Conservation (phyloP, 75 land plant genomes). For the Cupressus sempervirens region DNA sequence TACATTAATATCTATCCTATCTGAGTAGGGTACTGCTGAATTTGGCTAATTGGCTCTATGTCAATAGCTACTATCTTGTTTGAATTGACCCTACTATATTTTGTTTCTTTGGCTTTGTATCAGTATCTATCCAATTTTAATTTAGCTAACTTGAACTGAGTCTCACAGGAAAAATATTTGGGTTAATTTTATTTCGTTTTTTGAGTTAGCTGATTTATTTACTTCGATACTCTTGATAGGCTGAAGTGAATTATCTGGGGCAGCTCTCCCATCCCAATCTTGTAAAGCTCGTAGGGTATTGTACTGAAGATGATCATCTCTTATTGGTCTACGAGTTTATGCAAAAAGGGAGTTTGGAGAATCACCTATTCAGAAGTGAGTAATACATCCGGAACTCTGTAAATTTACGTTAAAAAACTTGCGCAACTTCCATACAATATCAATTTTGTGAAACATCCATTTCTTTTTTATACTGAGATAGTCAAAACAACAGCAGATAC, state of each 20-base stretch:
- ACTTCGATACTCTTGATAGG: conserved; percentile 19
- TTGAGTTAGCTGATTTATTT: neutral
- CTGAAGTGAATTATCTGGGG: conserved; percentile 69
- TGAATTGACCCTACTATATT: too few species aligned
- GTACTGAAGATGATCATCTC: conserved; percentile 66
- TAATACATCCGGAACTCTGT: neutral
- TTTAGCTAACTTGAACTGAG: too few species aligned
- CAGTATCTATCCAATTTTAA: neutral
- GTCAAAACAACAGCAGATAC: too few species aligned
- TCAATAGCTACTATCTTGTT: too few species aligned
- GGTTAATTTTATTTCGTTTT: too few species aligned
- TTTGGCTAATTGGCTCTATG: neutral
- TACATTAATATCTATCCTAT: neutral
- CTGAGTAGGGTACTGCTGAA: neutral
- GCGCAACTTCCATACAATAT: neutral
- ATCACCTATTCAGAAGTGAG: conserved; percentile 69
- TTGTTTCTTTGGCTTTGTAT: neutral
- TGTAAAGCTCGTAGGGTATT: conserved; percentile 61
- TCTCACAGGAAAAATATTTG: too few species aligned
- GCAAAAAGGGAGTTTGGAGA: conserved; percentile 72
- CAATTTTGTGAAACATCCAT: neutral
- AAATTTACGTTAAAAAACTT: neutral
- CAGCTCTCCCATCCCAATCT: conserved; percentile 65
- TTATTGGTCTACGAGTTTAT: conserved; percentile 68
- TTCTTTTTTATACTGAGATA: too few species aligned